A percentile compares a stretch with the other conserved stretches of the same genome.
Conservation (phyloP, 345 rosid genomes). For the Corchorus capsularis region DNA sequence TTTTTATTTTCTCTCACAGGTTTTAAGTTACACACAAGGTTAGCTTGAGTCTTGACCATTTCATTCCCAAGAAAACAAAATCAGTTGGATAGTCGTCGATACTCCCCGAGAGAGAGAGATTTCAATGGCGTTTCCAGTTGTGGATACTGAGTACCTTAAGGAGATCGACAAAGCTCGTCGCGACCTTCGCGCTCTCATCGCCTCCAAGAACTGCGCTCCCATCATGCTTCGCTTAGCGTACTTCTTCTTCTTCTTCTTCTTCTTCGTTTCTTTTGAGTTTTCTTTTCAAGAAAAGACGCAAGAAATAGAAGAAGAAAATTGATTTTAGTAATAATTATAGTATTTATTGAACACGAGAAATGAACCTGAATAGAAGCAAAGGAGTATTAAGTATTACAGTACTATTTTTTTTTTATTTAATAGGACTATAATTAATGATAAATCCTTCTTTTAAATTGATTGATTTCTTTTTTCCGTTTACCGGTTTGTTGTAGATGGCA, state of each 20-base stretch:
- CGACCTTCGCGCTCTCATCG: constrained; percentile 87
- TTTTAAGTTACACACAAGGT: not conserved
- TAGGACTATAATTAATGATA: not conserved
- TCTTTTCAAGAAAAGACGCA: not conserved
- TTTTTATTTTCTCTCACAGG: not conserved
- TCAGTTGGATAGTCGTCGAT: not conserved
- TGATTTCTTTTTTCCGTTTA: not conserved
- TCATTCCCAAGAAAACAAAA: not conserved
- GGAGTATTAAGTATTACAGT: too few relatives aligned
- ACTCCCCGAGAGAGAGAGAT: not conserved
- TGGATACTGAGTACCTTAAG: constrained; percentile 79
- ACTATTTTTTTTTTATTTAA: not conserved
- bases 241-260: constrained; percentile 12
- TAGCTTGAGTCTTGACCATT: not conserved
- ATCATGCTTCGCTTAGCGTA: constrained; percentile 98
- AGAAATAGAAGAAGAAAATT: not conserved
- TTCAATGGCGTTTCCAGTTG: constrained; percentile 73
- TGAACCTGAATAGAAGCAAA: not conserved
- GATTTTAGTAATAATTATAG: not conserved
- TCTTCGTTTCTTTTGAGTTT: not conserved
- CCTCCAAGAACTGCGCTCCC: constrained; percentile 86
- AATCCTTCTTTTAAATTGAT: not conserved
- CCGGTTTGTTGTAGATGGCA: constrained; percentile 68
- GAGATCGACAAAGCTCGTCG: constrained; percentile 91
- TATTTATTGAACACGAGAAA: not conserved